Evolutionary conservation across 2,329 filamentous ascomycete species (phyloP).

Genomic region (Epichloe hybrida): DNA sequence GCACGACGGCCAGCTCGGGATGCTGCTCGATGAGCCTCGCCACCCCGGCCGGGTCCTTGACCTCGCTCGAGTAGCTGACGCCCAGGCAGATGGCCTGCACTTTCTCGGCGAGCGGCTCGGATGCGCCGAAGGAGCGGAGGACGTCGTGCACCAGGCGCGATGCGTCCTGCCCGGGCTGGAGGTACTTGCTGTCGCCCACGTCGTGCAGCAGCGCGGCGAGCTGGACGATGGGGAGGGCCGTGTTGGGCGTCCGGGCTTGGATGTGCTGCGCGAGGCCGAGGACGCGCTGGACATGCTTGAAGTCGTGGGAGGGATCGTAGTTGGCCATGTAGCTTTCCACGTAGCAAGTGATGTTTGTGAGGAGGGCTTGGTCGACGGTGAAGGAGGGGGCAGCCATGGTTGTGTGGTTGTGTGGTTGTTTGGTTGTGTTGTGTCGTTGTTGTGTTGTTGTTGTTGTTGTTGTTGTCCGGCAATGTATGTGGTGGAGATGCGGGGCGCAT

Average conservation of each 20-base stretch:
- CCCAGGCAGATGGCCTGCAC: constrained; percentile 62
- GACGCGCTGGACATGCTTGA: constrained; percentile 70
- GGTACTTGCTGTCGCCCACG: constrained; percentile 76
- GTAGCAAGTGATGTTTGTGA: constrained; percentile 47
- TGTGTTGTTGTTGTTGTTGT: too few relatives aligned
- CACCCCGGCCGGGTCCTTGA: constrained; percentile 48
- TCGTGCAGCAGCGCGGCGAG: constrained; percentile 74
- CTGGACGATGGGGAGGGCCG: constrained; percentile 37
- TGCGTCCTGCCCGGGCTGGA: constrained; percentile 40
- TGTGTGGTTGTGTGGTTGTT: too few relatives aligned
- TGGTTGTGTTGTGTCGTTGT: too few relatives aligned
- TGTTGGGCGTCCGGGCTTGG: constrained; percentile 33
- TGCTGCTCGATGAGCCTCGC: constrained; percentile 45
- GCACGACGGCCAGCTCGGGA: constrained; percentile 59
- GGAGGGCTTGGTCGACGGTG: constrained; percentile 24
- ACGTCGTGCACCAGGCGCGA: constrained; percentile 41
- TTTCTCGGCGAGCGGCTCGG: constrained; percentile 42
- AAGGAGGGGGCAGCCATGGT: constrained; percentile 7
- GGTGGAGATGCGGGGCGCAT: too few relatives aligned
- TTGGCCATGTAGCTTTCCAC: constrained; percentile 59
- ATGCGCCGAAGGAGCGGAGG: constrained; percentile 43
- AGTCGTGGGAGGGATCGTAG: constrained; percentile 82
- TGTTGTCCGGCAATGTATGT: too few relatives aligned
- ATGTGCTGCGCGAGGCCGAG: constrained; percentile 57
- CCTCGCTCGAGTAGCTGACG: constrained; percentile 68